These are phyloP conservation scores for Zygosaccharomyces rouxii DNA, from an alignment of 805 yeast genomes.

Conservation along the genomic window DNA sequence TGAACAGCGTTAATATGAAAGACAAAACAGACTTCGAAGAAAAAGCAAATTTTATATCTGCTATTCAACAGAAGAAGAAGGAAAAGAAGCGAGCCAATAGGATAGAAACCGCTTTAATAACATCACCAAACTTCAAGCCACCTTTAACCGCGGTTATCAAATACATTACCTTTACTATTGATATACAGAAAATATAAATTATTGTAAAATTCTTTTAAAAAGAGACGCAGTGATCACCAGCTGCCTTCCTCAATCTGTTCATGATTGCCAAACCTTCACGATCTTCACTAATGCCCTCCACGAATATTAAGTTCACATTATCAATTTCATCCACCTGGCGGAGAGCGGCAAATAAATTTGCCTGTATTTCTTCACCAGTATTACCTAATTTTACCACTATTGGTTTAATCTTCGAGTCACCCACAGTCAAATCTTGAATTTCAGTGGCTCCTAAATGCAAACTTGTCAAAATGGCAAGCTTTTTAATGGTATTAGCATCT, in stretches of 20 bases:
- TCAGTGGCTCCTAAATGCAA: conserved; percentile 27
- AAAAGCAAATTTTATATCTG: neutral
- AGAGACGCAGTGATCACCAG: conserved; percentile 42
- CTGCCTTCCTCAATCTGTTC: conserved; percentile 87
- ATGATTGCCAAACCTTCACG: conserved; percentile 90
- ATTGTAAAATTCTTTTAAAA: conserved; percentile 11
- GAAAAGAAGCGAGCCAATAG: neutral
- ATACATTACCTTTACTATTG: neutral
- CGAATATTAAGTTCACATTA: conserved; percentile 64
- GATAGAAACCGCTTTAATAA: neutral
- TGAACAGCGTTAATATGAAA: conserved; percentile 1
- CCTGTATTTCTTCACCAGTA: conserved; percentile 56
- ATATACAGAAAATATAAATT: conserved; percentile 3
- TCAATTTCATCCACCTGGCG: conserved; percentile 69
- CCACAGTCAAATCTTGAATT: conserved; percentile 2
- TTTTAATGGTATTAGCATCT: conserved; percentile 21
- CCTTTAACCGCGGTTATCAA: neutral
- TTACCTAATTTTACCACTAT: conserved; percentile 40
- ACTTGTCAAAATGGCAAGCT: conserved; percentile 50
- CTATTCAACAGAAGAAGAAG: too few species aligned
- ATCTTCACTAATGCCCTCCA: conserved; percentile 73
- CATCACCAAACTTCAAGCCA: neutral
- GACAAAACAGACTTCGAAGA: neutral
- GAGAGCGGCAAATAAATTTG: conserved; percentile 64
- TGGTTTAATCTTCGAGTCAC: conserved; percentile 3